Evolutionary conservation across 73 alveolate species (phyloP).

Genomic region (Durusdinium trenchii): DNA sequence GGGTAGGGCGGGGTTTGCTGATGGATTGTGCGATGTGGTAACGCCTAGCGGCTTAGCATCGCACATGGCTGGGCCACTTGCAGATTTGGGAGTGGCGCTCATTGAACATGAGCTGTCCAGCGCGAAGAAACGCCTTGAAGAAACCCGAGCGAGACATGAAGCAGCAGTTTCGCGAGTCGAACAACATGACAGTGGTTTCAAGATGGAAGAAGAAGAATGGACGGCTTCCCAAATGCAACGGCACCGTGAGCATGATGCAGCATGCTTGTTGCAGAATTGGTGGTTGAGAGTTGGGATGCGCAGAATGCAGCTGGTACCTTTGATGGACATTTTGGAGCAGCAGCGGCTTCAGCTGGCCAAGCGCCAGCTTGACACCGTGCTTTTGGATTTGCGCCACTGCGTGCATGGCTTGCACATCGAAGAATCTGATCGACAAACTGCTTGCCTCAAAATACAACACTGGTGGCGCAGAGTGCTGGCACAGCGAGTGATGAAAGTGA

Average conservation of each 20-base stretch:
- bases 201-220: conserved; percentile 35
- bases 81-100: conserved; percentile 33
- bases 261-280: conserved; percentile 42
- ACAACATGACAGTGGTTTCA: neutral
- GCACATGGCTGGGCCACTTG: neutral
- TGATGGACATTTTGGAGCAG: conserved; percentile 41
- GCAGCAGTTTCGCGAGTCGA: conserved; percentile 1
- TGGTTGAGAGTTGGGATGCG: conserved; percentile 78
- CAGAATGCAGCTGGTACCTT: neutral
- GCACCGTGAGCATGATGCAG: conserved; percentile 32
- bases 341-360: conserved; percentile 51
- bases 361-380: neutral
- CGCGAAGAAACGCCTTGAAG: neutral
- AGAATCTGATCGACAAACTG: conserved; percentile 26
- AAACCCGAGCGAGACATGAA: neutral
- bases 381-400: conserved; percentile 53
- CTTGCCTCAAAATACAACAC: conserved; percentile 31
- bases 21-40: too few species aligned
- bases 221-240: neutral
- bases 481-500: conserved; percentile 43
- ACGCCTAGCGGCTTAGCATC: too few species aligned
- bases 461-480: conserved; percentile 84
- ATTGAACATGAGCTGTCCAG: conserved; percentile 29
- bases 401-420: conserved; percentile 79
- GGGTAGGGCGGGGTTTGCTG: too few species aligned